These are phyloP conservation scores for Sabuloglossum arenarium DNA, from an alignment of 495 filamentous ascomycete genomes.

Conservation along the genomic window DNA sequence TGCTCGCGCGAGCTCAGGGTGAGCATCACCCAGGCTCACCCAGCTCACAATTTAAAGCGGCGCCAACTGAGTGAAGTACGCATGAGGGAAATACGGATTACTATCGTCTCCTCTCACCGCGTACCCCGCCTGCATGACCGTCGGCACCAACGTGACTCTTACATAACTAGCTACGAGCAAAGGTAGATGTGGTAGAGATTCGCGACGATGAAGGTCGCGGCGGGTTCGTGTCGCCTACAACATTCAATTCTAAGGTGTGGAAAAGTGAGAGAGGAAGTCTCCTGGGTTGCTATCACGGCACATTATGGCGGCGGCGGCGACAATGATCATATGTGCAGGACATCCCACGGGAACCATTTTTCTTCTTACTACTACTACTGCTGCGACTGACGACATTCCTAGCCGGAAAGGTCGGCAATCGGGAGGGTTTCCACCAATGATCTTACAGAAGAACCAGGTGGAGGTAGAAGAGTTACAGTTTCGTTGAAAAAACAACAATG, in stretches of 20 bases:
- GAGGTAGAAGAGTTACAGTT: neutral
- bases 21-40: too few relatives aligned
- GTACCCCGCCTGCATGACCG: slow-evolving; percentile 65
- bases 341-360: too few relatives aligned
- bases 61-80: too few relatives aligned
- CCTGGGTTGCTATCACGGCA: too few relatives aligned
- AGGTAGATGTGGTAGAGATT: slow-evolving; percentile 58
- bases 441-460: neutral
- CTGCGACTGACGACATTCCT: neutral
- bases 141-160: slow-evolving; percentile 35
- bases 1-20: too few relatives aligned
- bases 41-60: too few relatives aligned
- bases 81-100: too few relatives aligned
- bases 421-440: neutral
- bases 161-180: slow-evolving; percentile 31
- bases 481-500: neutral
- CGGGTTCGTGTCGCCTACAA: neutral
- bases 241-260: slow-evolving; percentile 25
- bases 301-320: neutral
- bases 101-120: too few relatives aligned
- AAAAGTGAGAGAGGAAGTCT: slow-evolving; percentile 16
- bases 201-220: slow-evolving; percentile 32
- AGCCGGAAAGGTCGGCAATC: neutral
- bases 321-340: neutral
- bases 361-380: neutral